A percentile compares a stretch with the other conserved stretches of the same genome.
phyloP scores from a whole-genome alignment of 1,139 yeast genomes.

The Yamadazyma atmosphaerica region DNA sequence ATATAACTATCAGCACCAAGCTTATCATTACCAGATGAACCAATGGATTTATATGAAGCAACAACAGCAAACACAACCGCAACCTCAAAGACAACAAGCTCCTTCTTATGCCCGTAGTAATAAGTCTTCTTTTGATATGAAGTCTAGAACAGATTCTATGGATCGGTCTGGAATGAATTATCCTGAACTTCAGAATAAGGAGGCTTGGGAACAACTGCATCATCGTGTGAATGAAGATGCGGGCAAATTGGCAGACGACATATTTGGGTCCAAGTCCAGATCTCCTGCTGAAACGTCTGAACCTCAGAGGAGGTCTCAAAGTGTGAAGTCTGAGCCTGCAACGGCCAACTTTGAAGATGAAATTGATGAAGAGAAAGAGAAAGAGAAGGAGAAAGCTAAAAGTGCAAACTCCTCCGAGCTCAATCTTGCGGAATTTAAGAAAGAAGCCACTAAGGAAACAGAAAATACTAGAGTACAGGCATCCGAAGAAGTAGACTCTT shows the following conservation, averaged over 20 bases:
- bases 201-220: constrained; percentile 37
- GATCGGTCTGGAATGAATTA: neutral
- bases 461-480: too few species aligned
- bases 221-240: constrained; percentile 27
- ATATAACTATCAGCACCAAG: constrained; percentile 24
- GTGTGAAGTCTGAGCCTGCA: constrained; percentile 16
- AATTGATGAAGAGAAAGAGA: constrained; percentile 1
- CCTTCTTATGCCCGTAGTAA: neutral
- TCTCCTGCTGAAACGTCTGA: constrained; percentile 11
- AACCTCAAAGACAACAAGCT: neutral
- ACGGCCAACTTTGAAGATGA: constrained; percentile 1
- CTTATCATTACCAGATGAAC: constrained; percentile 22
- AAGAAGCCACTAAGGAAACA: too few species aligned
- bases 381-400: constrained; percentile 11
- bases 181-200: constrained; percentile 28
- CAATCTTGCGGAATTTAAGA: neutral
- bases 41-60: constrained; percentile 16
- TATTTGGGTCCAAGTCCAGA: constrained; percentile 25
- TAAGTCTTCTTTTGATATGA: neutral
- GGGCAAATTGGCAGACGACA: constrained; percentile 43
- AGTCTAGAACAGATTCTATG: neutral
- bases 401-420: constrained; percentile 14
- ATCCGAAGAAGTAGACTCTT: too few species aligned
- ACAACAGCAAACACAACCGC: constrained; percentile 5
- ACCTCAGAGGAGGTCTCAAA: constrained; percentile 16